Evolutionary conservation across 352 stramenopile species (phyloP), one percentile per base, ranked within the genome.

Genomic region (Halophytophthora polymorphica): DNA sequence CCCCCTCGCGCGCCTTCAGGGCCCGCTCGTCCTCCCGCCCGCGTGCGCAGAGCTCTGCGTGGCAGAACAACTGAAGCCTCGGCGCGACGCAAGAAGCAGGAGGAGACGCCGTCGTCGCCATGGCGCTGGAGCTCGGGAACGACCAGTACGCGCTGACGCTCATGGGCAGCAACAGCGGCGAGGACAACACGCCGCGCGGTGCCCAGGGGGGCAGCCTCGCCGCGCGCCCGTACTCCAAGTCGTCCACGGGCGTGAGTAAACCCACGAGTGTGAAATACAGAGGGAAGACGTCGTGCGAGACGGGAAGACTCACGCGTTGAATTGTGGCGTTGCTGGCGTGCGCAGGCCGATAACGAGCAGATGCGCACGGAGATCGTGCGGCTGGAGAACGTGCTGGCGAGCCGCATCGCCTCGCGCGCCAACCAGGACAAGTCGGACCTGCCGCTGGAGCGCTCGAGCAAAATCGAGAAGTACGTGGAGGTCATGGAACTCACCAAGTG

Each of bases 401-500:
- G 64, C 38, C 78, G 82, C 42, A 86, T 92, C 40, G 79, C 79
- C 1, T 67, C 75, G 39, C 77, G 79, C 22, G 75, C 82, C n/a
- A 84, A 83, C 59, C 66, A 83, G 50, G 77, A 84, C 64, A 85
- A 80, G 52, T 71, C 71, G 7, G 79, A 82, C 33, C 71, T 84
- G 46, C 69, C 82, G 25, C 65, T 91, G 10, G 81, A 91, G 67
- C 81, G 81, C 38, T 89, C 79, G 41, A 83, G 66, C 54, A 90
- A 90, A 56, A 92, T 92, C 44, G 82, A 93, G 47, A 93, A 93
- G 50, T 93, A 93, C 66, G 77, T 90, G 44, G 82, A 93, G 54
- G 78, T 90, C 19, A 90, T 93, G 82, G 82, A 93, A 39, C 74
- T 93, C 21, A 93, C 79, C 58, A 93, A 93, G 64, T 93, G 82